Evolutionary conservation across 2,329 filamentous ascomycete species (phyloP).

Genomic region (Diplodia sapinea): DNA sequence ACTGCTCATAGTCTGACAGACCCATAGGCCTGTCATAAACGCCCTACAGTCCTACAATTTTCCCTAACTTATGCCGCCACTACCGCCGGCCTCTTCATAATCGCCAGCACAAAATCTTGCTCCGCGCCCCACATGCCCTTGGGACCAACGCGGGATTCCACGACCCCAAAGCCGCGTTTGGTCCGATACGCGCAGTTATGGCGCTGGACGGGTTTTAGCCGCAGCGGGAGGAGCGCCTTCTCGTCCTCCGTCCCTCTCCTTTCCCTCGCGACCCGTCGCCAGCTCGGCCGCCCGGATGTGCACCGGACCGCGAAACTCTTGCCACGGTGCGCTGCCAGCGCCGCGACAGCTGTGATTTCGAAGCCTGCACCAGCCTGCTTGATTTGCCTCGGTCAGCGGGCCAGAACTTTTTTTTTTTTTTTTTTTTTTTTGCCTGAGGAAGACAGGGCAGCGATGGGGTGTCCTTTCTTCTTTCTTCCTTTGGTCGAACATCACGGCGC

Average conservation of each 20-base stretch:
- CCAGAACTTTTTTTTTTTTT: background rate
- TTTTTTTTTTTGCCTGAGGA: background rate
- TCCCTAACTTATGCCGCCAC: too few species aligned
- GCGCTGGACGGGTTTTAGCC: slow-evolving; percentile 1
- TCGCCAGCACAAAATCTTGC: background rate
- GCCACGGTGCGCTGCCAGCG: background rate
- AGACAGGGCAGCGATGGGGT: background rate
- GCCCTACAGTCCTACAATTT: too few species aligned
- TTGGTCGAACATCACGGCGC: background rate
- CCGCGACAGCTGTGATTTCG: background rate
- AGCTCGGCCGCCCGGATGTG: background rate
- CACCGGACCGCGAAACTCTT: background rate
- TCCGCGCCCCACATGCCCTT: slow-evolving; percentile 9
- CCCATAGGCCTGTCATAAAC: too few species aligned
- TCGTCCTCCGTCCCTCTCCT: too few species aligned
- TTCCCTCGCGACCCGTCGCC: background rate
- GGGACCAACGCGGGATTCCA: background rate
- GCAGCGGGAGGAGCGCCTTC: background rate
- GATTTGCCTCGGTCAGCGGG: background rate
- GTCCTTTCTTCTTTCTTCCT: background rate
- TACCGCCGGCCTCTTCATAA: slow-evolving; percentile 1
- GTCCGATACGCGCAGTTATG: slow-evolving; percentile 1
- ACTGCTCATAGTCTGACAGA: too few species aligned
- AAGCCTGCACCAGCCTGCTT: background rate
- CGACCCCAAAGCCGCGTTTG: background rate